A percentile compares a stretch with the other conserved stretches of the same genome.
These are phyloP conservation scores for Rhododendron vialii DNA, from an alignment of 148 eudicot genomes.

Conservation along the genomic window DNA sequence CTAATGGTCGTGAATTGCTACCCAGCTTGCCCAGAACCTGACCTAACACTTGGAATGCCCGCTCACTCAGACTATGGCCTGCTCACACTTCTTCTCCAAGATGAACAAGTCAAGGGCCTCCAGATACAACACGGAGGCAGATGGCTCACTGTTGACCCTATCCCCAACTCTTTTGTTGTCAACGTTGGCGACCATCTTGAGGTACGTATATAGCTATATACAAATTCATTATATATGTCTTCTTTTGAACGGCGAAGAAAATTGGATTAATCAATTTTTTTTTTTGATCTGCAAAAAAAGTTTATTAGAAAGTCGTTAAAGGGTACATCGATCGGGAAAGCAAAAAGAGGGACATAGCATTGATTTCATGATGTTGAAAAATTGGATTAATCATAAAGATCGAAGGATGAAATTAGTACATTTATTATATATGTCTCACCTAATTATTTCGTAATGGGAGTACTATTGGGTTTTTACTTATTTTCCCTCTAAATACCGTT, in stretches of 20 bases:
- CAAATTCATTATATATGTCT: too few relatives aligned
- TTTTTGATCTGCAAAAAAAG: too few relatives aligned
- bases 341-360: too few relatives aligned
- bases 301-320: too few relatives aligned
- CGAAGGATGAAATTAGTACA: too few relatives aligned
- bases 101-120: constrained; percentile 61
- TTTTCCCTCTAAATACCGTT: not conserved
- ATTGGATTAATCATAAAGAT: too few relatives aligned
- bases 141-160: constrained; percentile 79
- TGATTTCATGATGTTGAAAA: too few relatives aligned
- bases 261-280: too few relatives aligned
- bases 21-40: constrained; percentile 88
- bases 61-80: constrained; percentile 93
- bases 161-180: constrained; percentile 70
- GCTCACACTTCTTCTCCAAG: constrained; percentile 82
- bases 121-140: constrained; percentile 51
- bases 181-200: constrained; percentile 91
- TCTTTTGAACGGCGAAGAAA: too few relatives aligned
- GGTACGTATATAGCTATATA: constrained; percentile 26
- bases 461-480: not conserved
- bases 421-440: not conserved
- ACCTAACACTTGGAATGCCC: constrained; percentile 81
- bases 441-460: too few relatives aligned
- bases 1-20: constrained; percentile 71
- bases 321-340: too few relatives aligned